These are phyloP conservation scores for Backusella parvicylindrica DNA, from an alignment of 192 early-diverging fungal genomes.

Conservation along the genomic window DNA sequence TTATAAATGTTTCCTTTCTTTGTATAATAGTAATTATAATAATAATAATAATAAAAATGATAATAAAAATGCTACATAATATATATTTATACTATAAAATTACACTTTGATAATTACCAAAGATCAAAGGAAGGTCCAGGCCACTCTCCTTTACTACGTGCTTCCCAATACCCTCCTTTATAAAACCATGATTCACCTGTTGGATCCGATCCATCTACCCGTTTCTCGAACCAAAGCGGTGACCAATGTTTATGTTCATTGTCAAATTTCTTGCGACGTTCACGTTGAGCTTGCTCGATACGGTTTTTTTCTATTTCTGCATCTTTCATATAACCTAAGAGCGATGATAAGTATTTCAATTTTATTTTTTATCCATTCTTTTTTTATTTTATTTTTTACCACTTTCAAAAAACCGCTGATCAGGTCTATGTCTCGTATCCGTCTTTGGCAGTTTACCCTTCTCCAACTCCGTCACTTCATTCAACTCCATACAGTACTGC, in stretches of 20 bases:
- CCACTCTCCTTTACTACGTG: conserved; percentile 38
- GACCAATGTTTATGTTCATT: conserved; percentile 53
- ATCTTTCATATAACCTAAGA: conserved; percentile 51
- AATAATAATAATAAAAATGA: too few relatives aligned
- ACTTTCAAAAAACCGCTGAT: conserved; percentile 41
- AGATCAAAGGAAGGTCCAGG: background rate
- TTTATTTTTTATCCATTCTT: background rate
- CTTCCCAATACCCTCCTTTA: conserved; percentile 85
- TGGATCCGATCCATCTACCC: conserved; percentile 39
- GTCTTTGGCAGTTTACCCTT: conserved; percentile 70
- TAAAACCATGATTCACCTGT: conserved; percentile 60
- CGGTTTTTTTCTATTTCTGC: background rate
- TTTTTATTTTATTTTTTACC: conserved; percentile 31
- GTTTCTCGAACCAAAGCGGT: conserved; percentile 47
- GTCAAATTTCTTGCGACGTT: conserved; percentile 35
- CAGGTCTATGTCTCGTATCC: conserved; percentile 86
- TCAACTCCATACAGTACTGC: conserved; percentile 81
- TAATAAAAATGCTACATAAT: background rate
- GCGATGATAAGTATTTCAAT: background rate
- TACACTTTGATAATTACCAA: background rate
- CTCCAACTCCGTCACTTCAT: conserved; percentile 75
- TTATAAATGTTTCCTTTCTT: too few relatives aligned
- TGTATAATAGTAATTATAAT: too few relatives aligned
- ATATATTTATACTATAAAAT: background rate
- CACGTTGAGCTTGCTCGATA: background rate